Conservation (phyloP, 441 rosid species). For the Arabidopsis hybrid region DNA sequence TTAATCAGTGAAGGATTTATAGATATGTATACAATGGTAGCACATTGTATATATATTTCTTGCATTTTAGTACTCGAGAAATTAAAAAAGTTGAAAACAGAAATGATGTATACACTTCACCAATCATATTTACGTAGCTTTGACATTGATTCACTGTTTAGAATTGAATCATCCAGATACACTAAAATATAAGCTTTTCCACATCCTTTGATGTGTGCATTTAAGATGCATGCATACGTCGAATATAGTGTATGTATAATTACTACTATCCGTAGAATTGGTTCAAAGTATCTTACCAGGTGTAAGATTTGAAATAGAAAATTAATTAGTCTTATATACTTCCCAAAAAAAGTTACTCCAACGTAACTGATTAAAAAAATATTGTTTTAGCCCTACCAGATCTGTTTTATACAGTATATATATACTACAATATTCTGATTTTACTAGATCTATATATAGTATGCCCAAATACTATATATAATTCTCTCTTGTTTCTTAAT, state of each 20-base stretch:
- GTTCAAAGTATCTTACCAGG: constrained; percentile 15
- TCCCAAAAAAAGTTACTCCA: background rate
- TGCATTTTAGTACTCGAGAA: background rate
- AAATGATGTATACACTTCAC: background rate
- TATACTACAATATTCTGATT: background rate
- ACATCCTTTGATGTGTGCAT: constrained; percentile 3
- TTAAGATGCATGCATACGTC: constrained; percentile 24
- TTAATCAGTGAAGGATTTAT: background rate
- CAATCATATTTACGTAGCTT: background rate
- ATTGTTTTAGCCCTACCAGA: background rate
- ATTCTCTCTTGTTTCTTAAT: no score
- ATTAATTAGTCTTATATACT: background rate
- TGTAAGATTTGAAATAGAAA: background rate
- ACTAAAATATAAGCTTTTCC: background rate
- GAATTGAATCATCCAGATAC: background rate
- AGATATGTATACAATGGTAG: background rate
- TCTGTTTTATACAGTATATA: background rate
- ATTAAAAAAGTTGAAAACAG: background rate
- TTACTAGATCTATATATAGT: background rate
- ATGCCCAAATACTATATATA: no score
- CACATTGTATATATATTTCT: background rate
- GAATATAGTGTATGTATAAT: background rate
- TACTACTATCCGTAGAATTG: background rate
- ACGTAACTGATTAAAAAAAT: background rate
- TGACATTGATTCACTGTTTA: background rate